Percentiles rank a stretch among this genome's conserved stretches.
These are phyloP conservation scores for Fallopia convolvulus DNA, from an alignment of 148 eudicot genomes.

Conservation along the genomic window DNA sequence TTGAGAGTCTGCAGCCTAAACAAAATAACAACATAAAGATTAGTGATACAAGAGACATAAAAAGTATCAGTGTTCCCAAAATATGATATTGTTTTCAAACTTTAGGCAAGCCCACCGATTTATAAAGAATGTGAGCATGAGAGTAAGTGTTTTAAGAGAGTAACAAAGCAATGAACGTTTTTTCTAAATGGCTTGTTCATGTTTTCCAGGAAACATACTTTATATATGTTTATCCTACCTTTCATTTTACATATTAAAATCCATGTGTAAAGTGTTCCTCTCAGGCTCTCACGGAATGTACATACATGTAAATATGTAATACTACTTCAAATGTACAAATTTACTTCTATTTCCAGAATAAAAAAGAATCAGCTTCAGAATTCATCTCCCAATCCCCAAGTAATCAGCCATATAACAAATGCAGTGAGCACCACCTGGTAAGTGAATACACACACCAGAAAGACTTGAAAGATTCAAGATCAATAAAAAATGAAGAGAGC, in stretches of 20 bases:
- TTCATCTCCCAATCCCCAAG: neutral
- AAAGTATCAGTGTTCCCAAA: neutral
- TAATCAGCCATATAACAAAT: neutral
- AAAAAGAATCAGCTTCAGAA: neutral
- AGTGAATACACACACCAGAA: neutral
- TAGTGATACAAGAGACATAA: neutral
- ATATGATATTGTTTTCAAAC: neutral
- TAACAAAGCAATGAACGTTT: neutral
- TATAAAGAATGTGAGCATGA: neutral
- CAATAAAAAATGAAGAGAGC: neutral
- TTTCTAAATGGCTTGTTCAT: neutral
- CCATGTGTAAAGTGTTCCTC: too few relatives aligned
- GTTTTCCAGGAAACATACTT: neutral
- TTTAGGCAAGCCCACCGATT: neutral
- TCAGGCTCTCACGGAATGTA: too few relatives aligned
- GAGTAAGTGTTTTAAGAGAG: neutral
- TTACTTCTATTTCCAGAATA: neutral
- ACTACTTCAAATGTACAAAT: neutral
- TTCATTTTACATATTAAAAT: too few relatives aligned
- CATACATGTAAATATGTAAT: neutral
- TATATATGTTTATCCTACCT: too few relatives aligned
- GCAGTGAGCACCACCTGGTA: neutral
- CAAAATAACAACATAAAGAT: conserved; percentile 13
- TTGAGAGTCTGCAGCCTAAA: conserved; percentile 96
- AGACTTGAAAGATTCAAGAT: conserved; percentile 1